Base-by-base conservation (phyloP, 371 early-diverging fungal genomes). In the Mucor circinelloides region DNA sequence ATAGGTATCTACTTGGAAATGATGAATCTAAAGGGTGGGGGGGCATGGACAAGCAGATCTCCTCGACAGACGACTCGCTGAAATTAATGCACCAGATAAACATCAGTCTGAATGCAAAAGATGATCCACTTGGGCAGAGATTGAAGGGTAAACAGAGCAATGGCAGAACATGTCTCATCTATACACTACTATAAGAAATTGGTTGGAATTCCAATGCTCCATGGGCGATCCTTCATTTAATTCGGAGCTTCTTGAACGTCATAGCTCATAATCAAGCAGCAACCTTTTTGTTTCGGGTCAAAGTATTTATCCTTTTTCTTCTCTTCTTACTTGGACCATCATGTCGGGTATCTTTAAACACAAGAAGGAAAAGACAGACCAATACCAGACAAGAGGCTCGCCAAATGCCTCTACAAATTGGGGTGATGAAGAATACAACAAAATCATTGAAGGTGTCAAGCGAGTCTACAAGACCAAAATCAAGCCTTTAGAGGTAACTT, bases 401-500 rank as follows among this genome's bases (percentile, higher is more conserved):
- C 55, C 55, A 3, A 55, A n/a, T 31, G 55, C 65, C 25, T 57
- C 58, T 13, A 58, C 58, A 5, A 58, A 31, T 34, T 58, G 65
- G 65, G 46, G 34, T 28, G 84, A 82, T 17, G 74, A 74, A 56
- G 84, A 89, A 52, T 93, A 90, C 66, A 67, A 73, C 42, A 81
- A 82, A 64, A 81, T 90, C 8, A 86, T 91, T 32, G 79, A 81
- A 21, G 88, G 85, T 21, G 80, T 93, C 30, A 87, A 90, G 56
- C 81, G 81, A 59, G 83, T 92, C 36, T 93, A 93, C 73, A 85
- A 81, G 32, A 76, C 83, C 55, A 92, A 92, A 75, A 92, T 93
- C 60, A 79, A 78, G 66, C 92, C 91, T 15, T 59, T 93, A 6
- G 93, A 93, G 76, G 87, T 86, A 52, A 82, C 87, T 4, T 92